These are phyloP conservation scores for Entomortierella chlamydospora DNA, from an alignment of 192 early-diverging fungal genomes.

Conservation along the genomic window DNA sequence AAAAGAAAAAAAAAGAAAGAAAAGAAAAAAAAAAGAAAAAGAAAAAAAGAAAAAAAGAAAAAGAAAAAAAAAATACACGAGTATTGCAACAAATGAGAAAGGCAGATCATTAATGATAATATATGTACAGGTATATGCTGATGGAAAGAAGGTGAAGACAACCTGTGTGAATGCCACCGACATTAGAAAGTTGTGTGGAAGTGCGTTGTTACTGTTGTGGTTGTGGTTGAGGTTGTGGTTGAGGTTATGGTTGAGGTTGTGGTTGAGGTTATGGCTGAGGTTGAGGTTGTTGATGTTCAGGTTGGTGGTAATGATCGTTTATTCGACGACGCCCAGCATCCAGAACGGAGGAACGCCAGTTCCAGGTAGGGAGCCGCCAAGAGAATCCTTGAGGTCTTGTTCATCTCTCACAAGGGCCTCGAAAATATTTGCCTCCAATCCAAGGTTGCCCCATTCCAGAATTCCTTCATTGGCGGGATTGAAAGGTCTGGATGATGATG, in stretches of 20 bases:
- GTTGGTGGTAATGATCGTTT: neutral
- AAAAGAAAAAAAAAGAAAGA: constrained; percentile 4
- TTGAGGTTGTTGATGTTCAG: neutral
- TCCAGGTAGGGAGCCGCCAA: constrained; percentile 40
- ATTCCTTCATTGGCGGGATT: constrained; percentile 33
- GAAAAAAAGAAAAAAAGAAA: neutral
- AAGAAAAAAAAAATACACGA: neutral
- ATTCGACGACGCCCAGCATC: constrained; percentile 61
- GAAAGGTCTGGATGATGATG: constrained; percentile 9
- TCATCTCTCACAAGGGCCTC: constrained; percentile 43
- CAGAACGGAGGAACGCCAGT: constrained; percentile 65
- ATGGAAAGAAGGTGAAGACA: neutral
- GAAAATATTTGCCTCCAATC: constrained; percentile 41
- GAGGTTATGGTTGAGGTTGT: neutral
- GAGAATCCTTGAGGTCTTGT: constrained; percentile 38
- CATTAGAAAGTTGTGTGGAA: neutral
- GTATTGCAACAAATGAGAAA: neutral
- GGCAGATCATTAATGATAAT: neutral
- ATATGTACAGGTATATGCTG: constrained; percentile 34
- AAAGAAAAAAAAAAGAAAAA: constrained; percentile 3
- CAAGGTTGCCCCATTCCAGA: constrained; percentile 43
- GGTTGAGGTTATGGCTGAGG: neutral
- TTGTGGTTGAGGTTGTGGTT: neutral
- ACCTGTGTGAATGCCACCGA: neutral
- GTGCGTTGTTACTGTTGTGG: neutral